phyloP scores from a whole-genome alignment of 2,329 filamentous ascomycete genomes.

The Rhytidhysteron rufulum region DNA sequence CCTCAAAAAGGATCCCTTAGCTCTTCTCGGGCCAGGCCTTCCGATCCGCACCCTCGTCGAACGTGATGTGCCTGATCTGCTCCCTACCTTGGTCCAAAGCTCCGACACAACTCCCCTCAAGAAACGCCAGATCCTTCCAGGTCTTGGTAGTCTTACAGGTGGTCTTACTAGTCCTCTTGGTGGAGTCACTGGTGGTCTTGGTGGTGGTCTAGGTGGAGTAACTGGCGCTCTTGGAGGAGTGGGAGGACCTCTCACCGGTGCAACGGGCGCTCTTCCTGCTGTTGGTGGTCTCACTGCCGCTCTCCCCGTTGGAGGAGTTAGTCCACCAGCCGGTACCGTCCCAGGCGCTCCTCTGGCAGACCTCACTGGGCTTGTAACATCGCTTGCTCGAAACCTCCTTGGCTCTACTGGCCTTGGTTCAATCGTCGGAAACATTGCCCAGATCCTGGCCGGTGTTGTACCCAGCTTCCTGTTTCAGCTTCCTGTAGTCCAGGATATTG shows the following conservation, averaged over 20 bases:
- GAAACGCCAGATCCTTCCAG: no score
- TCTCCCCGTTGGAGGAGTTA: no score
- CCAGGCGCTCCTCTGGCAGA: slow-evolving; percentile 8
- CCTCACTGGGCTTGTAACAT: slow-evolving; percentile 10
- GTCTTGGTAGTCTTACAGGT: slow-evolving; percentile 5
- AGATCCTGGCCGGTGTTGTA: slow-evolving; percentile 10
- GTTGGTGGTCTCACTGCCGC: not conserved
- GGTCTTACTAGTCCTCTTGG: slow-evolving; percentile 1
- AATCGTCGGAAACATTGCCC: slow-evolving; percentile 10
- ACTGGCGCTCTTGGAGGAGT: no score
- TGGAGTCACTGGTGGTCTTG: slow-evolving; percentile 1
- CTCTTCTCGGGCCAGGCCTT: slow-evolving; percentile 11
- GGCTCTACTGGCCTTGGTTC: slow-evolving; percentile 11
- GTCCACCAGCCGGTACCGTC: slow-evolving; percentile 12
- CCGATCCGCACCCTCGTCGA: slow-evolving; percentile 10
- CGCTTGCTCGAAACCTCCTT: slow-evolving; percentile 7
- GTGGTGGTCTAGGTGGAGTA: not conserved
- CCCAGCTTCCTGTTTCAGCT: slow-evolving; percentile 18
- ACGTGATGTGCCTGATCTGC: slow-evolving; percentile 11
- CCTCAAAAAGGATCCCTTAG: slow-evolving; percentile 15
- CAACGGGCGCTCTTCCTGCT: not conserved
- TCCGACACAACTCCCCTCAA: no score
- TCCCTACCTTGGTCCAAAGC: not conserved
- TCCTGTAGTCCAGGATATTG: slow-evolving; percentile 13
- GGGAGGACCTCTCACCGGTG: not conserved